Evolutionary conservation across 164 flowering plant genomes (phyloP), one percentile per base, ranked within the genome.

Genomic region (Magnolia changhungtana): DNA sequence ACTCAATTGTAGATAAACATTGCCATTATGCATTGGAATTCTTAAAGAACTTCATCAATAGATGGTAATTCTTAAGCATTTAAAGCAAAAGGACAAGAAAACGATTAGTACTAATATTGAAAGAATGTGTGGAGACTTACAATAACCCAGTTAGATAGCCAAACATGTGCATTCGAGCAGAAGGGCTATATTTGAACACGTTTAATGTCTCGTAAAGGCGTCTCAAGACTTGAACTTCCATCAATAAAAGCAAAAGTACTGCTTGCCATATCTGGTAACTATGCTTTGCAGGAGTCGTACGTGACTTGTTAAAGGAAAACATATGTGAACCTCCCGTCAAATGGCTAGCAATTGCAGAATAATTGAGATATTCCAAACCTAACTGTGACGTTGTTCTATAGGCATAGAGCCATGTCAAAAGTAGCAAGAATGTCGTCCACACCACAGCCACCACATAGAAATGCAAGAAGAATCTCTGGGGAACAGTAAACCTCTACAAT

Each of bases 161-260:
- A 70, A 86, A 75, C 24, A 93, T 81, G 81, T 94, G 98, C 98
- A 94, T 91, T 78, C 91, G 89, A 79, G 99, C 99, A 24, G 91
- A 80, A 67, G 90, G 86, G 74, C 96, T 92, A 66, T 94, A 96
- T 71, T 89, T 84, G 76, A 92, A 94, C 9, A 93, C 93, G 80
- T 87, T 83, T 3, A 91, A 52, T 7, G 92, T 82, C 89, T 96
- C 98, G 69, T 81, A 87, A 59, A 94, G 89, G 78, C 98, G 97
- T 80, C 97, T 83, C 79, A 87, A 18, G n/a, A 89, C 97, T 82
- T 96, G 99, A 82, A 81, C 69, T 82, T 96, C 99, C 99, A 94
- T 96, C 78, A 96, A 76, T 63, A 92, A 55, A 78, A 92, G 96
- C 78, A 91, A 80, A 84, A 94, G 83, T 14, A 92, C 90, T 37